Evolutionary conservation across 768 basidiomycete genomes (phyloP), one percentile per base, ranked within the genome.

Genomic region (Ramaria rubella): DNA sequence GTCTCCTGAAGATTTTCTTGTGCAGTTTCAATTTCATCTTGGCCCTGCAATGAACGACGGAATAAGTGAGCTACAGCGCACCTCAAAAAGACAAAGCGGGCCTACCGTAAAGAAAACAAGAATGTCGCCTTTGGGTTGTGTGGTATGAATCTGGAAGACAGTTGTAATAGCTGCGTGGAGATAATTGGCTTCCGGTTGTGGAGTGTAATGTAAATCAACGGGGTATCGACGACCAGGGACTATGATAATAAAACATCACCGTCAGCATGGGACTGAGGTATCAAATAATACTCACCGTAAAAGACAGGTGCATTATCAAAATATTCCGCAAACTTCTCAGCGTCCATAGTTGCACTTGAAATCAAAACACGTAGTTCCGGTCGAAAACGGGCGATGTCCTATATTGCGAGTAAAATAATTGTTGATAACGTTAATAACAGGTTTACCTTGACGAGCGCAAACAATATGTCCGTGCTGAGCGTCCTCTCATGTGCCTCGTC

Each of bases 401-500:
- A 62, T n/a, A n/a, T n/a, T n/a, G n/a, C n/a, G n/a, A n/a, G n/a
- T n/a, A n/a, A n/a, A n/a, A n/a, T n/a, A n/a, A n/a, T n/a, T n/a
- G n/a, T n/a, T n/a, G n/a, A n/a, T n/a, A n/a, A n/a, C 61, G 62
- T 40, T 57, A 19, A 33, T 27, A 50, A 55, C 49, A 26, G 60
- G 81, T 90, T 66, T 72, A 96, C 94, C 88, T 99, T 99, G 62
- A 98, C 88, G 49, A 99, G 82, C 63, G 94, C 96, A 72, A 99
- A 96, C 54, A 99, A 80, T 67, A 99, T 96, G 74, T 99, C 96
- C 64, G 96, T 99, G 76, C 90, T 94, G 52, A 99, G 78, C 30
- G 96, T 98, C 65, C 96, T 77, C 71, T 99, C 96, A 68, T 99
- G 96, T 7, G 96, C 96, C 70, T 99, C 96, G 69, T 99, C 96